Conservation (phyloP, 2,329 filamentous ascomycete genomes). For the Fusarium circinatum region DNA sequence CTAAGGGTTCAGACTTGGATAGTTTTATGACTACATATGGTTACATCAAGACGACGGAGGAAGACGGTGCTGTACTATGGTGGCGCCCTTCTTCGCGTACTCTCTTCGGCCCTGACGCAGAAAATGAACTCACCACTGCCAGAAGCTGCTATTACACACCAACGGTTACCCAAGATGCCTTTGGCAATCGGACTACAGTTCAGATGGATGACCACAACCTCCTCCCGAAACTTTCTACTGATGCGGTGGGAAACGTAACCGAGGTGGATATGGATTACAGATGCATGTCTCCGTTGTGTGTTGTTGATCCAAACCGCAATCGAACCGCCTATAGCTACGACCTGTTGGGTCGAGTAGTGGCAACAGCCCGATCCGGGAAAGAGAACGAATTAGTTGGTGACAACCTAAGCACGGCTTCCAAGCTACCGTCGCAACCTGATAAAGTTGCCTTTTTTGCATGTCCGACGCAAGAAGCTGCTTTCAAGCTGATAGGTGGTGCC, state of each 20-base stretch:
- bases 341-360: not conserved
- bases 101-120: not conserved
- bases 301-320: not conserved
- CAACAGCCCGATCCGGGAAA: not conserved
- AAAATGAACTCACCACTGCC: not conserved
- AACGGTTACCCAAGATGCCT: not conserved
- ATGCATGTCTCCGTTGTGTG: not conserved
- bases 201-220: not conserved
- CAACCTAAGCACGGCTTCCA: not conserved
- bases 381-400: not conserved
- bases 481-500: not conserved
- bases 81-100: not conserved
- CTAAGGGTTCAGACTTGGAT: fast-evolving
- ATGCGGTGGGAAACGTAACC: not conserved
- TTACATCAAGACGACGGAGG: not conserved
- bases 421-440: too few relatives aligned
- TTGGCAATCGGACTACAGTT: not conserved
- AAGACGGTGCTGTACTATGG: fast-evolving
- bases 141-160: not conserved
- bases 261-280: not conserved
- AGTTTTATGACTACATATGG: not conserved
- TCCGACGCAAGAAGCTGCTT: not conserved
- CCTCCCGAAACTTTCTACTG: not conserved
- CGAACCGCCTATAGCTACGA: not conserved
- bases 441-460: not conserved